Evolutionary conservation across 352 stramenopile species (phyloP).

Genomic region (Thraustotheca clavata): DNA sequence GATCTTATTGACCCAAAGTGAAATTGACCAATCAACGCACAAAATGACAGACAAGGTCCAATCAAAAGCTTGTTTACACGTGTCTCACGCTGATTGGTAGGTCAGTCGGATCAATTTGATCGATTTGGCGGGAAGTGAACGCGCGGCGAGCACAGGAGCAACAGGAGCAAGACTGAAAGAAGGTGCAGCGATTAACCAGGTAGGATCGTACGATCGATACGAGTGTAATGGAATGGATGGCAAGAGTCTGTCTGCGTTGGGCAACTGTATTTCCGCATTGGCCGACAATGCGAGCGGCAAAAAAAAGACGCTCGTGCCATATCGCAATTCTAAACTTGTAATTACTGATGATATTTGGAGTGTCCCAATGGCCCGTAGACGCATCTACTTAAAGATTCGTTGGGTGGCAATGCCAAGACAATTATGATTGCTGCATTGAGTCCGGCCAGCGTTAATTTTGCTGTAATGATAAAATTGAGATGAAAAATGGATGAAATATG

Average conservation of each 20-base stretch:
- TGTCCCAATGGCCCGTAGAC: slow-evolving; percentile 32
- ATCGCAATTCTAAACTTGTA: slow-evolving; percentile 90
- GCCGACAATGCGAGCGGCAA: slow-evolving; percentile 80
- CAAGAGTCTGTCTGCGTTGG: slow-evolving; percentile 65
- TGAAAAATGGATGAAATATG: neutral
- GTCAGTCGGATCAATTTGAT: slow-evolving; percentile 85
- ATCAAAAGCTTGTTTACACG: neutral
- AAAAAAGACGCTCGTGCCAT: slow-evolving; percentile 82
- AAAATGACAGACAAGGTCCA: slow-evolving; percentile 66
- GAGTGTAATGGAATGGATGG: neutral
- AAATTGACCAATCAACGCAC: slow-evolving; percentile 52
- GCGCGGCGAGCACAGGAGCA: slow-evolving; percentile 83
- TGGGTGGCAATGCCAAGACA: slow-evolving; percentile 85
- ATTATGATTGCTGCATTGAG: slow-evolving; percentile 88
- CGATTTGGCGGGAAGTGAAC: slow-evolving; percentile 88
- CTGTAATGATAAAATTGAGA: slow-evolving; percentile 25
- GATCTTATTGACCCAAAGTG: slow-evolving; percentile 74
- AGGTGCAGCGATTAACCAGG: slow-evolving; percentile 91
- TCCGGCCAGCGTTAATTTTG: slow-evolving; percentile 83
- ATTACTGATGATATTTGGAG: neutral
- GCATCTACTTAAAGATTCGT: slow-evolving; percentile 74
- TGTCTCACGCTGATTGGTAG: neutral
- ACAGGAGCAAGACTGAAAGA: slow-evolving; percentile 86
- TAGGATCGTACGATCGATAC: slow-evolving; percentile 1
- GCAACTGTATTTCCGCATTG: slow-evolving; percentile 89